Evolutionary conservation across 106 monocot species (phyloP), one percentile per base, ranked within the genome.

Genomic region (Chionographis japonica): DNA sequence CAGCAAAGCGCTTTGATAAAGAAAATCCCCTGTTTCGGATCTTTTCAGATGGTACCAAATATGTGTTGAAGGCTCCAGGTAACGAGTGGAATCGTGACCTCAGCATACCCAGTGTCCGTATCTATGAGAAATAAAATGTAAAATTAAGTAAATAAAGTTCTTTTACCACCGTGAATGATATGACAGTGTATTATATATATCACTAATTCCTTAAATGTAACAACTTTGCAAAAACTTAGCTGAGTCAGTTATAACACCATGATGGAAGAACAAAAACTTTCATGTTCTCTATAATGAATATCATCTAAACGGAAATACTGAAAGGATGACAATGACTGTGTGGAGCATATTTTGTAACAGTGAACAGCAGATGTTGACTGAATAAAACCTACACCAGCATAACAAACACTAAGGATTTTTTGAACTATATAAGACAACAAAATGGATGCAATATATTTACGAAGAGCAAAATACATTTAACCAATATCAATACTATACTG

Each of bases 51-150:
- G 98, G 98, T 37, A 99, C 90, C 77, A 99, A 77, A 66, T 78
- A 90, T 20, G 85, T 63, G 46, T 83, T 93, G 65, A 93, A 93
- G 13, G 98, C 93, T 79, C 93, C 93, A 67, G 93, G 98, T 64
- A 99, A 81, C 50, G 98, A 93, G 58, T 88, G 74, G 61, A 99
- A 99, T 58, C 98, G 70, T 43, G 98, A 90, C 71, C 98, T 83
- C 68, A 99, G 73, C 98, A 99, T 99, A 37, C 98, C 98, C 19
- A 99, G 71, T 35, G 98, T 99, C 37, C 98, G 75, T 68, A 99
- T 90, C 98, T 99, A 65, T 50, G 36, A 73, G 63, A 56, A 50
- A 12, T 58, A 17, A 36, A 64, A 13, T 58, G 27, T 0, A 46
- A 5, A 10, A 1, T 46, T 10, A 46, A 46, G 9, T 46, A 46